phyloP scores from a whole-genome alignment of 179 eudicot genomes.

The Silene vulgaris region DNA sequence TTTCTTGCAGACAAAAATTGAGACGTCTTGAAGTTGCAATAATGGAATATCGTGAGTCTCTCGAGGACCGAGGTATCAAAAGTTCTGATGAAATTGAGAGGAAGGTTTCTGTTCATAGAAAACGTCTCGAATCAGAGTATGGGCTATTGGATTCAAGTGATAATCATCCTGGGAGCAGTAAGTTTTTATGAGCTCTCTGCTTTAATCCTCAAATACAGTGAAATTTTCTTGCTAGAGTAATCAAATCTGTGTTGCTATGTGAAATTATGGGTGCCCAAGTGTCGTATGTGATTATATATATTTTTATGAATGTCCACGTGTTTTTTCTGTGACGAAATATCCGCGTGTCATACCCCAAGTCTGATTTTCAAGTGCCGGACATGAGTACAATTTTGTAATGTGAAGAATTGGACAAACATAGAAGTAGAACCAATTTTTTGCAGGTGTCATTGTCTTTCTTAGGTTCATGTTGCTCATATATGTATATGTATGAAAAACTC shows the following conservation, averaged over 20 bases:
- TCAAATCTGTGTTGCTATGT: not conserved
- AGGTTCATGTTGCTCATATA: no score
- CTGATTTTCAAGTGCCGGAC: no score
- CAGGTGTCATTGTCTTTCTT: no score
- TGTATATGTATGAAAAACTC: no score
- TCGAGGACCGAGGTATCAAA: slow-evolving; percentile 71
- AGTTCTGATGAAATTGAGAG: slow-evolving; percentile 71
- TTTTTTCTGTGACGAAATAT: no score
- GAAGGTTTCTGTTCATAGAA: slow-evolving; percentile 61
- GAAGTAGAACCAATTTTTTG: no score
- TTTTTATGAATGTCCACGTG: no score
- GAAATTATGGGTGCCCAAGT: no score
- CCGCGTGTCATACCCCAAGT: no score
- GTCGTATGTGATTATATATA: no score
- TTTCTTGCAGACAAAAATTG: slow-evolving; percentile 65
- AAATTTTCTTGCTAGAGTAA: not conserved
- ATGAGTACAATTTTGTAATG: no score
- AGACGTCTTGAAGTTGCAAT: slow-evolving; percentile 85
- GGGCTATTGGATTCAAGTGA: slow-evolving; percentile 55
- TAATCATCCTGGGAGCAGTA: slow-evolving; percentile 53
- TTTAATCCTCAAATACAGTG: not conserved
- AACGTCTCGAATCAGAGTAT: slow-evolving; percentile 59
- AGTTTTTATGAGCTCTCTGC: slow-evolving; percentile 49
- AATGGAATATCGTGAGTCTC: slow-evolving; percentile 88
- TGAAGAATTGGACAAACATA: no score